Evolutionary conservation across 192 early-diverging fungal species (phyloP).

Genomic region (Gonapodya sp.): DNA sequence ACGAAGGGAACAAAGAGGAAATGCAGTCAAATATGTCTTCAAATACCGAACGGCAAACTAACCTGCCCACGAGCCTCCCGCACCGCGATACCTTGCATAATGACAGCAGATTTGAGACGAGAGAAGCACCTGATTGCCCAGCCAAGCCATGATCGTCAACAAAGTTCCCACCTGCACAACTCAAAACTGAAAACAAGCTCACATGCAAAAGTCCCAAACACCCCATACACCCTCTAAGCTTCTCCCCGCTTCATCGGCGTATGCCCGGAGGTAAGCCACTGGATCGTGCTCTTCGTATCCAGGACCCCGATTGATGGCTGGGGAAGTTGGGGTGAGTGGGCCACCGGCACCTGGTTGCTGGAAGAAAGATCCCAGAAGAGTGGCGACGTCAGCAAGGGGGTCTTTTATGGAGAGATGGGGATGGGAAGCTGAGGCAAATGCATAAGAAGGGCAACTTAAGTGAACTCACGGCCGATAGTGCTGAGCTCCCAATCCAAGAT

Average conservation of each 20-base stretch:
- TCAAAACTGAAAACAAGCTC: not conserved
- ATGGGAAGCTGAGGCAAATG: not conserved
- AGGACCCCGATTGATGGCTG: not conserved
- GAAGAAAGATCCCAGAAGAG: not conserved
- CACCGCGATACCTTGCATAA: not conserved
- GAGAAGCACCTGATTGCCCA: not conserved
- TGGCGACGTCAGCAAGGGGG: slow-evolving; percentile 4
- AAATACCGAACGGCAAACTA: no score
- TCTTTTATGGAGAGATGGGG: not conserved
- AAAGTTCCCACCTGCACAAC: not conserved
- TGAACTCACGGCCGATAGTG: not conserved
- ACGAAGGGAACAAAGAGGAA: not conserved
- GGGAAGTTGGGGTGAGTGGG: not conserved
- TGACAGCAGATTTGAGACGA: not conserved
- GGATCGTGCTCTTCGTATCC: not conserved
- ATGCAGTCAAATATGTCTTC: no score
- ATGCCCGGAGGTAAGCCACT: not conserved
- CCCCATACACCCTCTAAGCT: not conserved
- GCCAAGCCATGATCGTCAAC: not conserved
- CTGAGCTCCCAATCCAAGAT: not conserved
- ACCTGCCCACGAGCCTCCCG: not conserved
- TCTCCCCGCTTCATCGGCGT: not conserved
- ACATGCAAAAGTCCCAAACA: not conserved
- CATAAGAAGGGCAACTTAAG: not conserved
- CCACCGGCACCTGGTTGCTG: not conserved